These are phyloP conservation scores for Globisporangium abappressorium DNA, from an alignment of 352 stramenopile genomes.

Conservation along the genomic window DNA sequence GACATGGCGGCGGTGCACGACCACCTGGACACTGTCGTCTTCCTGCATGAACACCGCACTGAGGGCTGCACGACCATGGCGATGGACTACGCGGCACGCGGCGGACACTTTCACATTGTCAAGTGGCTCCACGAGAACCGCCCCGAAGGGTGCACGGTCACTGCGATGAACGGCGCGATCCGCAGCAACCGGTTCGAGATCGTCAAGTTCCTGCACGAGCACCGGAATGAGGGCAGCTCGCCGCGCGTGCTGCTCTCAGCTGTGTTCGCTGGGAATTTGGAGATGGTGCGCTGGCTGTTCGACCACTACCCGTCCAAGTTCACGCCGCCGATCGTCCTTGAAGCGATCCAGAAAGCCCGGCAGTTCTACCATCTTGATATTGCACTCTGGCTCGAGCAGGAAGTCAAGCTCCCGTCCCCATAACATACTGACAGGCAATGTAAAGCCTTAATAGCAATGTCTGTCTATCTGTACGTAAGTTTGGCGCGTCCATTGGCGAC, in stretches of 20 bases:
- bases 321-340: background rate
- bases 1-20: conserved; percentile 10
- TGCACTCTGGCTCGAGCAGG: background rate
- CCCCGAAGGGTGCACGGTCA: conserved; percentile 7
- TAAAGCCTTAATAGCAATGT: background rate
- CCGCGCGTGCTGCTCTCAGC: conserved; percentile 12
- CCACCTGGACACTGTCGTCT: conserved; percentile 7
- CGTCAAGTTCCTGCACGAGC: conserved; percentile 14
- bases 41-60: conserved; percentile 10
- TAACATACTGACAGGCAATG: background rate
- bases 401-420: background rate
- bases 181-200: conserved; percentile 11
- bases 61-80: conserved; percentile 16
- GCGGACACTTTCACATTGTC: conserved; percentile 8
- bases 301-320: conserved; percentile 10
- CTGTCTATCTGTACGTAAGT: background rate
- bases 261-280: conserved; percentile 9
- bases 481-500: background rate
- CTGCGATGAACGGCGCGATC: conserved; percentile 16
- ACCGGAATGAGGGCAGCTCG: conserved; percentile 14
- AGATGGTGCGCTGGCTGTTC: conserved; percentile 9
- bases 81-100: conserved; percentile 12
- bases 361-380: conserved; percentile 12
- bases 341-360: conserved; percentile 13
- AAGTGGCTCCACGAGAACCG: conserved; percentile 12